Evolutionary conservation across 176 grass and related monocot genomes (phyloP).

Genomic region (Pharus latifolius): DNA sequence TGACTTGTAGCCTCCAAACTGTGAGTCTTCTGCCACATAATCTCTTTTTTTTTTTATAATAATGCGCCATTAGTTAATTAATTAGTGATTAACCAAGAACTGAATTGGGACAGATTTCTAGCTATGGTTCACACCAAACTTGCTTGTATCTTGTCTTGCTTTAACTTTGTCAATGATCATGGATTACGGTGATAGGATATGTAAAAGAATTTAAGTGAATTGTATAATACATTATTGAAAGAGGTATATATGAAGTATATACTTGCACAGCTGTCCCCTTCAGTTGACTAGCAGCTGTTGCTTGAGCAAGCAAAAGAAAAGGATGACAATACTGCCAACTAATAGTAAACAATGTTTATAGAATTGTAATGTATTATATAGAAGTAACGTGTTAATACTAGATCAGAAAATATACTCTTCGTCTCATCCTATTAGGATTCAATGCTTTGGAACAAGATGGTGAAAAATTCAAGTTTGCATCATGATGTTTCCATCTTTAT

Average conservation of each 20-base stretch:
- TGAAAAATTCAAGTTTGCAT: no score
- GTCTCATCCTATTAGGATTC: no score
- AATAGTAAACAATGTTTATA: not conserved
- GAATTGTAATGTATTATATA: not conserved
- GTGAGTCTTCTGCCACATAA: not conserved
- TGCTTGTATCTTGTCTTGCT: not conserved
- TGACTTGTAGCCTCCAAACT: not conserved
- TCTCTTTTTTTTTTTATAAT: not conserved
- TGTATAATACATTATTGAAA: conserved; percentile 14
- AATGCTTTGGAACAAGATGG: no score
- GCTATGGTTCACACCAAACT: not conserved
- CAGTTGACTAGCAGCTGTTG: conserved; percentile 9
- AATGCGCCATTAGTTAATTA: not conserved
- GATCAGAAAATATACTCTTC: no score
- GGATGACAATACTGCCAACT: not conserved
- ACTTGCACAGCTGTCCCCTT: not conserved
- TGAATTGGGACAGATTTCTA: not conserved
- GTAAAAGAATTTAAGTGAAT: not conserved
- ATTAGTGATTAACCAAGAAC: not conserved
- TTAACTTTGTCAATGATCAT: not conserved
- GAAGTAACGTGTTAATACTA: no score
- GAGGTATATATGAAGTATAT: not conserved
- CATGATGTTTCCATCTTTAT: no score
- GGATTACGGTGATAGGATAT: not conserved
- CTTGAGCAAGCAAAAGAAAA: not conserved